Base-by-base conservation (phyloP, 2,329 filamentous ascomycete genomes). In the Aspergillus hiratsukae region DNA sequence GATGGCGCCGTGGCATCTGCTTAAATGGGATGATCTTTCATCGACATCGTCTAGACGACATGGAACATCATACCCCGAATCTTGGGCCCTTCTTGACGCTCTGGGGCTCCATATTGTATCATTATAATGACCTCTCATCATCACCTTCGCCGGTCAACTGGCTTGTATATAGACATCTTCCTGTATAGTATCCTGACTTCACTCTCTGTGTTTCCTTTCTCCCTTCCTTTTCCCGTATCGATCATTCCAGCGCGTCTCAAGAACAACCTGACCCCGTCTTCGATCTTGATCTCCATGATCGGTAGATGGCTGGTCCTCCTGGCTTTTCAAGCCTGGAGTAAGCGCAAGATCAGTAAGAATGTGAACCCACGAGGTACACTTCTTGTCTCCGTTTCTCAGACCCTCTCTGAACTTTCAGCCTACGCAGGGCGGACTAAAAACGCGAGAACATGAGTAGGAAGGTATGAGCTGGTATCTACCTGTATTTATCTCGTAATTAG, bases 361-460 rank as follows among this genome's bases (percentile, higher is more conserved):
- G 66, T 69, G 69, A 67, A 63, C 63, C 64, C 62, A 40, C 29
- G 58, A 61, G 67, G 65, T 65, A 70, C 66, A 66, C 67, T 71
- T 69, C 64, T 60, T 59, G 65, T 69, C 69, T 77, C 72, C 73
- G 71, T 79, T 79, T 80, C 75, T 81, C 80, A 81, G 81, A 83
- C 75, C 80, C 81, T 77, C 75, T 70, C 67, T 69, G 65, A 51
- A 65, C 73, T 71, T 58, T 61, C 69, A 81, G 79, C 70, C 71
- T 72, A 80, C 73, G 77, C 75, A 74, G 72, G 74, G 73, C 75
- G 77, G 81, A 83, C 81, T 83, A 83, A 80, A 78, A 79, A 79
- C 76, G 76, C 65, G 79, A 79, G 75, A 73, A 83, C 78, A 82
- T 71, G 11, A n/a, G 31, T 14, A 21, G 52, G 35, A 48, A 19